Percentiles rank a stretch among this genome's conserved stretches.
These are phyloP conservation scores for Rhizopus arrhizus DNA, from an alignment of 371 early-diverging fungal species.

Conservation along the genomic window DNA sequence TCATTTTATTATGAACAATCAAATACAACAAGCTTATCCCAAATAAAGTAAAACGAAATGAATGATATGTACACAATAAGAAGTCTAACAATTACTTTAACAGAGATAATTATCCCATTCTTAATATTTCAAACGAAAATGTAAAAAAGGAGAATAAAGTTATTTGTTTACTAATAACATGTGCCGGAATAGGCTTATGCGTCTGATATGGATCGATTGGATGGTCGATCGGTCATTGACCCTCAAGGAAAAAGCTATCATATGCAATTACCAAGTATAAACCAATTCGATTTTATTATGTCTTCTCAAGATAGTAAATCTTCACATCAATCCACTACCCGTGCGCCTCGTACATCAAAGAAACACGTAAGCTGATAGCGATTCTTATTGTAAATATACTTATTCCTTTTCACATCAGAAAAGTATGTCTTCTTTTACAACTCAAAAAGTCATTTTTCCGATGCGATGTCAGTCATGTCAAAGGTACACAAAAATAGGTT, in stretches of 20 bases:
- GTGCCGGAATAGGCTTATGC: neutral
- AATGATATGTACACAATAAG: neutral
- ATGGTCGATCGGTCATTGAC: conserved; percentile 9
- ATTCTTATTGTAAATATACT: neutral
- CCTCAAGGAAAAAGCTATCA: conserved; percentile 3
- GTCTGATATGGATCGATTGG: conserved; percentile 5
- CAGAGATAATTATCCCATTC: neutral
- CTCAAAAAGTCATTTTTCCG: neutral
- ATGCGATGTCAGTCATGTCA: conserved; percentile 33
- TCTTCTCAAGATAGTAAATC: neutral
- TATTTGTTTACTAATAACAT: neutral
- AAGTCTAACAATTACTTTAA: neutral
- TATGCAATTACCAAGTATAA: conserved; percentile 16
- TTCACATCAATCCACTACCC: neutral
- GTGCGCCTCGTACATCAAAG: neutral
- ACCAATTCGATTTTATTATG: conserved; percentile 6
- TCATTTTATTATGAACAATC: neutral
- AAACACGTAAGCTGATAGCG: conserved; percentile 2
- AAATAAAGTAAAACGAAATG: neutral
- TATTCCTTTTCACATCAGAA: neutral
- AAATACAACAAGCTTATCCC: neutral
- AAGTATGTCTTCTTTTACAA: neutral
- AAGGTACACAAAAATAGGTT: conserved; percentile 17
- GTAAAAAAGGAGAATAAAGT: neutral
- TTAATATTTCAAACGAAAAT: neutral